Evolutionary conservation across 1,284 basidiomycete genomes (phyloP).

Genomic region (Stereum hirsutum): DNA sequence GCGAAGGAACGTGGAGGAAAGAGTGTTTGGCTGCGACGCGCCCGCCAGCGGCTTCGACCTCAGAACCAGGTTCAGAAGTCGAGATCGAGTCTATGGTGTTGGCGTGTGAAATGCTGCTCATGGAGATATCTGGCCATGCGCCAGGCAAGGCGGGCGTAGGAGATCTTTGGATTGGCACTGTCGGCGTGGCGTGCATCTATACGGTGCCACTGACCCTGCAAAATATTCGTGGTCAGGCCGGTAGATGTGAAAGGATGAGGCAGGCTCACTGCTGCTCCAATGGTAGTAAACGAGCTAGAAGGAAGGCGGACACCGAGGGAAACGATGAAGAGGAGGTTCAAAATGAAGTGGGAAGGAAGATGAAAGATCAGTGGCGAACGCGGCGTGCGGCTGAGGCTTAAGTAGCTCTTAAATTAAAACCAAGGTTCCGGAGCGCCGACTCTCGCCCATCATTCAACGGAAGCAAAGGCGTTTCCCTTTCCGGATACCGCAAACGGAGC

Average conservation of each 20-base stretch:
- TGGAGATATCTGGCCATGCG: slow-evolving; percentile 1
- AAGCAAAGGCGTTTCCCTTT: too few species aligned
- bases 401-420: too few species aligned
- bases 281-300: not conserved
- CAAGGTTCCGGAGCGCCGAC: too few species aligned
- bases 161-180: not conserved
- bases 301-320: not conserved
- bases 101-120: not conserved
- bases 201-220: too few species aligned
- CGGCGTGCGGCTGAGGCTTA: too few species aligned
- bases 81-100: not conserved
- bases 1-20: not conserved
- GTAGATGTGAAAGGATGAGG: not conserved
- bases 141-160: slow-evolving; percentile 2
- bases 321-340: not conserved
- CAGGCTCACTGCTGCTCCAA: not conserved
- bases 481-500: not conserved
- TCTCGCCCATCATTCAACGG: too few species aligned
- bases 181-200: too few species aligned
- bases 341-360: not conserved
- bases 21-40: not conserved
- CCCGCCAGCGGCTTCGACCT: not conserved
- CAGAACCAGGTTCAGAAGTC: not conserved
- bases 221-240: not conserved
- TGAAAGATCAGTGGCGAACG: too few species aligned